Conservation (phyloP, 768 basidiomycete genomes). For the Termitomyces sp. region DNA sequence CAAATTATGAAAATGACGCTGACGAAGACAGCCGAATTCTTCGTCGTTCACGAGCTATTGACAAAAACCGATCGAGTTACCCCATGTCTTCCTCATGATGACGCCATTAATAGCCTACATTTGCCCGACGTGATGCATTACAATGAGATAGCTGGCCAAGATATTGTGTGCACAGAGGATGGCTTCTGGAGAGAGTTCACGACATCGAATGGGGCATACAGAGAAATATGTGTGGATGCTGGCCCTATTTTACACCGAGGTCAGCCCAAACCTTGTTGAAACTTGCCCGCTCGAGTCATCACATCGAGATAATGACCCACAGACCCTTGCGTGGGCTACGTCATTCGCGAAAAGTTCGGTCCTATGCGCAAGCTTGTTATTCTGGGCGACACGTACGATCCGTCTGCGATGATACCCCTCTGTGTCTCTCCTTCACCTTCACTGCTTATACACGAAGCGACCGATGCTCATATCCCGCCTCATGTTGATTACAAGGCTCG, state of each 20-base stretch:
- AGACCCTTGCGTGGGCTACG: conserved; percentile 81
- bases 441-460: conserved; percentile 84
- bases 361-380: conserved; percentile 64
- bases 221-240: conserved; percentile 59
- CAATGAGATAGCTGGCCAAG: conserved; percentile 61
- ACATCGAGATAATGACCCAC: neutral
- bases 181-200: conserved; percentile 67
- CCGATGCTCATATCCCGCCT: conserved; percentile 65
- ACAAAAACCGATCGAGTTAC: conserved; percentile 48
- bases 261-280: conserved; percentile 24
- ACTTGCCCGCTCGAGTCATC: neutral
- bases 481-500: conserved; percentile 47
- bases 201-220: conserved; percentile 30
- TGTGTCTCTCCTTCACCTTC: conserved; percentile 46
- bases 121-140: conserved; percentile 43
- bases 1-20: conserved; percentile 66
- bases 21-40: conserved; percentile 55
- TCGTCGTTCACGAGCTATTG: conserved; percentile 78
- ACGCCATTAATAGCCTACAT: conserved; percentile 13
- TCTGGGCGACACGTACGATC: conserved; percentile 75
- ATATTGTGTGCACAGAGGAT: conserved; percentile 50
- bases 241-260: conserved; percentile 77
- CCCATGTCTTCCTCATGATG: conserved; percentile 36
- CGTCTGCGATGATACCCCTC: conserved; percentile 54
- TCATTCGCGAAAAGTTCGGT: conserved; percentile 54